Base-by-base conservation (phyloP, 192 early-diverging fungal genomes). In the Rhizoclosmatium globosum region DNA sequence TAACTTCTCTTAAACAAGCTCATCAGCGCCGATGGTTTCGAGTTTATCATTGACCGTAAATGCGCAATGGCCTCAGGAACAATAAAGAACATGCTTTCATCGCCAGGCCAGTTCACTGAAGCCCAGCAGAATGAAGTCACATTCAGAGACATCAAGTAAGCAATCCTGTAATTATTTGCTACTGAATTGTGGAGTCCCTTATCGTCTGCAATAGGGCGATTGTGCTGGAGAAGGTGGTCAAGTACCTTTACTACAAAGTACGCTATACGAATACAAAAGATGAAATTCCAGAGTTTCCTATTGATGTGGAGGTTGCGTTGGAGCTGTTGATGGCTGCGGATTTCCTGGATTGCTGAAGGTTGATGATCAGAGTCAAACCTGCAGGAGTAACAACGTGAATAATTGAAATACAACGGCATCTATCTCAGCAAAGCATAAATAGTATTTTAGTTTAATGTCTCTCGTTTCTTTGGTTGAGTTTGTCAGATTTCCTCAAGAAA, bases 261-360 rank as follows among this genome's bases (percentile, higher is more conserved):
- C 82, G 87, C 68, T 91, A 90, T 81, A 87, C 87, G 17, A 90
- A 92, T 70, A 86, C 88, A 11, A 79, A 85, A 7, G 85, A 85
- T 38, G 94, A 95, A 68, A 92, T 96, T 39, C 97, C 98, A 53
- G 94, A 95, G 77, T 98, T 98, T 81, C 82, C 84, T 21, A 95
- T 99, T 73, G 89, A 97, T 13, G 90, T 95, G 21, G 93, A 97
- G 78, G 87, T 96, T 19, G 94, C 94, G 0, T 82, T 98, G 67
- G 98, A 99, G 79, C 88, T 97, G 23, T 78, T 99, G 50, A 96
- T 97, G 95, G 95, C 95, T 21, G 94, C 97, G 0, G 96, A 99
- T 82, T 99, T 97, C 79, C 81, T 99, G 65, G 97, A 99, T 79
- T 95, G 94, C 85, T 94, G 67, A 81, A 15, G 23, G 50, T 31